Percentiles rank a stretch among this genome's conserved stretches.
These are phyloP conservation scores for Knoxia roxburghii DNA, from an alignment of 257 asterid genomes.

Conservation along the genomic window DNA sequence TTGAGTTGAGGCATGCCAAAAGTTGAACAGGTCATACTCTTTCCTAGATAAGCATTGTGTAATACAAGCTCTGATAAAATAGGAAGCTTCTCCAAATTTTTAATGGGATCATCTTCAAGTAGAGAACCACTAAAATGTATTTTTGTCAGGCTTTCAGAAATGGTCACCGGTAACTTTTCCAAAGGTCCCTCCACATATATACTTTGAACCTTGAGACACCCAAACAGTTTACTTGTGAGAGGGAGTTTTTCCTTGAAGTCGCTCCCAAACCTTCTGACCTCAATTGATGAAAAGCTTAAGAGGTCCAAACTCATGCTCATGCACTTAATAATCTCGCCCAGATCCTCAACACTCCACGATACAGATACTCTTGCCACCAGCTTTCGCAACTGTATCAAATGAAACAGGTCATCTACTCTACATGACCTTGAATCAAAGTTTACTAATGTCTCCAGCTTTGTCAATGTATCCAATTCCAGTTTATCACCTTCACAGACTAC, in stretches of 20 bases:
- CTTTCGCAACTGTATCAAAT: not conserved
- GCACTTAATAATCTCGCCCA: not conserved
- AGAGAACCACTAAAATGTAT: constrained; percentile 5
- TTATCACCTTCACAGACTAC: not conserved
- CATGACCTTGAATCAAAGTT: constrained; percentile 4
- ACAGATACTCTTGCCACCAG: not conserved
- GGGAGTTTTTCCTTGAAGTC: not conserved
- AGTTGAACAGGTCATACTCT: constrained; percentile 2
- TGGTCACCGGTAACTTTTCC: not conserved
- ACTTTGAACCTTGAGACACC: not conserved
- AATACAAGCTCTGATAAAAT: not conserved
- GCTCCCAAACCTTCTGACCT: not conserved
- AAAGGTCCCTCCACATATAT: not conserved
- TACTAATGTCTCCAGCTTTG: not conserved
- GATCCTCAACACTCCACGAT: not conserved
- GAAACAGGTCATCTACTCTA: not conserved
- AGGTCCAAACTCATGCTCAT: not conserved
- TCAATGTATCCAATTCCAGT: not conserved
- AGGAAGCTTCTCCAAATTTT: constrained; percentile 16
- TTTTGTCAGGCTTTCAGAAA: not conserved
- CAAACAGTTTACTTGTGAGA: too few relatives aligned
- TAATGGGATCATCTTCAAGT: constrained; percentile 2
- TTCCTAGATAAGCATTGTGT: constrained; percentile 4
- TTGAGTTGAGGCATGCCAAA: not conserved
- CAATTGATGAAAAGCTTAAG: not conserved